These are phyloP conservation scores for Byssochlamys sp. DNA, from an alignment of 2,329 filamentous ascomycete species.

Conservation along the genomic window DNA sequence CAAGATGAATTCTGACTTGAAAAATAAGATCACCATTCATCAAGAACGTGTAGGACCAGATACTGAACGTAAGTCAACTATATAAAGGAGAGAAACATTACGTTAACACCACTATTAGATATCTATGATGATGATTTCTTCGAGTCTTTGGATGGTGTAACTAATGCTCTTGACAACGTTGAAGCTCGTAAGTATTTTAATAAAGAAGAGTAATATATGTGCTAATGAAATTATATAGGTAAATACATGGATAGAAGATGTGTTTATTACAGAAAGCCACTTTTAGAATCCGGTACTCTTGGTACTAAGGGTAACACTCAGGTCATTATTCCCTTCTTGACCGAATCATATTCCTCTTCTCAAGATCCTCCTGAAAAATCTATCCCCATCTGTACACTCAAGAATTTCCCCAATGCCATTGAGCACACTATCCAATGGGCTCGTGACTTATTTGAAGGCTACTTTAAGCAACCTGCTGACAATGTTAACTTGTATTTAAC, in stretches of 20 bases:
- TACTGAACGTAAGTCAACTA: too few relatives aligned
- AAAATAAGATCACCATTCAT: constrained; percentile 72
- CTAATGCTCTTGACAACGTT: constrained; percentile 94
- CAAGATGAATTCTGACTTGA: constrained; percentile 92
- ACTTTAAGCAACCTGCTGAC: constrained; percentile 86
- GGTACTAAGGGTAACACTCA: constrained; percentile 98
- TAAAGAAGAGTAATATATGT: too few relatives aligned
- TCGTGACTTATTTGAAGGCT: constrained; percentile 86
- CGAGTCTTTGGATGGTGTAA: constrained; percentile 76
- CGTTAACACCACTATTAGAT: too few relatives aligned
- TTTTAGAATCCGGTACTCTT: constrained; percentile 94
- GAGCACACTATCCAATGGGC: constrained; percentile 98
- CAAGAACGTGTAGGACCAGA: constrained; percentile 85
- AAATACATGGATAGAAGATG: constrained; percentile 94
- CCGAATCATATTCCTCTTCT: constrained; percentile 93
- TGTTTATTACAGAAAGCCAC: constrained; percentile 94
- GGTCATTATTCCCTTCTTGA: constrained; percentile 79
- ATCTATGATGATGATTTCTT: constrained; percentile 93
- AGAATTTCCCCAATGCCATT: constrained; percentile 95
- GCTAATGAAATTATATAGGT: too few relatives aligned
- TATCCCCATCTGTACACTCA: constrained; percentile 96
- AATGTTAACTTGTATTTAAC: constrained; percentile 89
- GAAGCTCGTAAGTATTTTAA: too few relatives aligned
- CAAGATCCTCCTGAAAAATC: constrained; percentile 97
- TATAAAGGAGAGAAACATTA: too few relatives aligned